phyloP scores from a whole-genome alignment of 192 early-diverging fungal genomes.

The Chytriomyces hyalinus region DNA sequence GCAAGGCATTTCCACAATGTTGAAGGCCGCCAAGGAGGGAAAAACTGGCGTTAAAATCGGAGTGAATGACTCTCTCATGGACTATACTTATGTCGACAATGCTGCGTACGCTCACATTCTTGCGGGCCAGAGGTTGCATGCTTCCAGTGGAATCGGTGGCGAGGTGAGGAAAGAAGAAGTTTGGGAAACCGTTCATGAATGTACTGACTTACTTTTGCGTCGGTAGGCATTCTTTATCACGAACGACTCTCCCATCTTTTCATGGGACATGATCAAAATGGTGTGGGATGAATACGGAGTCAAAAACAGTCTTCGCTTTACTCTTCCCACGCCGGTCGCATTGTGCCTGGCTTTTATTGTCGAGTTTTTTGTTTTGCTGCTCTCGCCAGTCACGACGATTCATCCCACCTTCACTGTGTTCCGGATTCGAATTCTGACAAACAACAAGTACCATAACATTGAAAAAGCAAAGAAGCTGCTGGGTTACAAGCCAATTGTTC shows the following conservation, averaged over 20 bases:
- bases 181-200: background rate
- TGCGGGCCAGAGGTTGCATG: slow-evolving; percentile 74
- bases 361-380: slow-evolving; percentile 62
- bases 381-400: slow-evolving; percentile 64
- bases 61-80: slow-evolving; percentile 79
- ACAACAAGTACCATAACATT: slow-evolving; percentile 87
- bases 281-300: slow-evolving; percentile 49
- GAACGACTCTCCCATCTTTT: slow-evolving; percentile 85
- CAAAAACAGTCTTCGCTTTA: slow-evolving; percentile 32
- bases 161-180: slow-evolving; percentile 28
- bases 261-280: slow-evolving; percentile 84
- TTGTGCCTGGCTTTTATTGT: slow-evolving; percentile 71
- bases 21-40: slow-evolving; percentile 43
- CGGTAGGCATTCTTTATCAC: slow-evolving; percentile 86
- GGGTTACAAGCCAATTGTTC: slow-evolving; percentile 67
- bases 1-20: slow-evolving; percentile 44
- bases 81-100: slow-evolving; percentile 94
- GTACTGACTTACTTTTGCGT: slow-evolving; percentile 28
- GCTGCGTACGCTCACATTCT: slow-evolving; percentile 82
- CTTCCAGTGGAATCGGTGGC: slow-evolving; percentile 50
- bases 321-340: slow-evolving; percentile 46
- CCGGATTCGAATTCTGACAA: slow-evolving; percentile 76
- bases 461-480: slow-evolving; percentile 77
- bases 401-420: slow-evolving; percentile 80
- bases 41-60: slow-evolving; percentile 78